These are phyloP conservation scores for Solanum sparsipilum DNA, from an alignment of 257 asterid species.

Conservation along the genomic window DNA sequence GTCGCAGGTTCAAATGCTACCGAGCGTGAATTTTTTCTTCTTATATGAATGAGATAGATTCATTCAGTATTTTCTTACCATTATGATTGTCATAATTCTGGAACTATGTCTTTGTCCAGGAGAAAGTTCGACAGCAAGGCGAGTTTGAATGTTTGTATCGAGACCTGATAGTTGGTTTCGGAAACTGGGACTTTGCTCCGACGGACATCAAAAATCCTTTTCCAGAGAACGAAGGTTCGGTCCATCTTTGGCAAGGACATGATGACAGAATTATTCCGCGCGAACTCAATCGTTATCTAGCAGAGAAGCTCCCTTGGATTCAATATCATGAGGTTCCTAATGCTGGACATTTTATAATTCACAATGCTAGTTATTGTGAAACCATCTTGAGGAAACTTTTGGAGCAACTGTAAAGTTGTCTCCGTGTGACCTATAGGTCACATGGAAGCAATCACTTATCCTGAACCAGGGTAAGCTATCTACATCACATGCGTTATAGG, in stretches of 20 bases:
- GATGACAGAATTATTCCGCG: conserved; percentile 45
- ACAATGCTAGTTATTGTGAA: conserved; percentile 38
- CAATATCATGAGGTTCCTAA: conserved; percentile 63
- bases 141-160: conserved; percentile 47
- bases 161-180: conserved; percentile 34
- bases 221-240: conserved; percentile 49
- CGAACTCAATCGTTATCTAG: conserved; percentile 32
- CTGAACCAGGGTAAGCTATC: background rate
- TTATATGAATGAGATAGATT: background rate
- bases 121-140: conserved; percentile 55
- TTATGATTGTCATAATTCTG: background rate
- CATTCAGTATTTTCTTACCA: background rate
- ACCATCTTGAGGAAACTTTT: conserved; percentile 39
- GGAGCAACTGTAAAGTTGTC: background rate
- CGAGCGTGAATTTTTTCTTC: background rate
- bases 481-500: background rate
- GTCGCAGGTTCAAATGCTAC: background rate
- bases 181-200: conserved; percentile 61
- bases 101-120: conserved; percentile 22
- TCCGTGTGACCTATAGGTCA: background rate
- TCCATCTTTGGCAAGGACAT: conserved; percentile 72
- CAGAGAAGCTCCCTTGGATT: conserved; percentile 60
- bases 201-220: conserved; percentile 48
- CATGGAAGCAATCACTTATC: background rate
- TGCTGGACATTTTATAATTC: conserved; percentile 47